Evolutionary conservation across 805 yeast genomes (phyloP).

Genomic region (Candida vaughaniae): DNA sequence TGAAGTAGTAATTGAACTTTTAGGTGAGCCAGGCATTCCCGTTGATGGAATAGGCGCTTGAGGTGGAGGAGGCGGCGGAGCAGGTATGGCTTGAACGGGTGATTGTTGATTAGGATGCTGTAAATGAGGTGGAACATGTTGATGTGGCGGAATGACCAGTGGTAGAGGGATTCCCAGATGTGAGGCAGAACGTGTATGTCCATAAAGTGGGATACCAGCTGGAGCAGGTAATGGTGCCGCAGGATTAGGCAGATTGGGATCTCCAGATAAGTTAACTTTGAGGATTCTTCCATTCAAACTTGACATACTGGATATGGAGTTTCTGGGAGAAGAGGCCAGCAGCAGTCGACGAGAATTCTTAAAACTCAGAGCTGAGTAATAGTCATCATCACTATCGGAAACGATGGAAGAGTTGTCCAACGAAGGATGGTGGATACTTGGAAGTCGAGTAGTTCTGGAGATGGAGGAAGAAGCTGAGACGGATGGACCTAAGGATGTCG

Average conservation of each 20-base stretch:
- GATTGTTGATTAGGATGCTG: constrained; percentile 5
- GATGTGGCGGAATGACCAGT: constrained; percentile 9
- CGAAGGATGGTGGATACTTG: constrained; percentile 6
- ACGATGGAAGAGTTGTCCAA: constrained; percentile 16
- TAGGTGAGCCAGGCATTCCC: constrained; percentile 11
- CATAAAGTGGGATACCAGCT: background rate
- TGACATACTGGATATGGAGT: constrained; percentile 30
- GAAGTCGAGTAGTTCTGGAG: constrained; percentile 2
- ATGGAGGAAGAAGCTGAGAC: constrained; percentile 8
- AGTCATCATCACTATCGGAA: constrained; percentile 37
- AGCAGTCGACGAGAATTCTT: constrained; percentile 15
- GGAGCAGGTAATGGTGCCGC: background rate
- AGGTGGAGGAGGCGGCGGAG: constrained; percentile 6
- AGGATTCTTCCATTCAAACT: constrained; percentile 31
- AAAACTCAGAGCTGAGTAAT: constrained; percentile 24
- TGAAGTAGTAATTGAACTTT: constrained; percentile 4
- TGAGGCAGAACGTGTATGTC: background rate
- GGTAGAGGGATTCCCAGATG: background rate
- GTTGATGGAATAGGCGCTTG: constrained; percentile 13
- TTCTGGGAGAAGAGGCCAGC: constrained; percentile 30
- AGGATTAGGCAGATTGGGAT: background rate
- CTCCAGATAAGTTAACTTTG: constrained; percentile 12
- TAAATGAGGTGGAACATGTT: constrained; percentile 5
- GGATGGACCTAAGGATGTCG: constrained; percentile 3
- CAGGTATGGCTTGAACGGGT: no score